Base-by-base conservation (phyloP, 768 basidiomycete species). In the Panaeolus cyanescens region DNA sequence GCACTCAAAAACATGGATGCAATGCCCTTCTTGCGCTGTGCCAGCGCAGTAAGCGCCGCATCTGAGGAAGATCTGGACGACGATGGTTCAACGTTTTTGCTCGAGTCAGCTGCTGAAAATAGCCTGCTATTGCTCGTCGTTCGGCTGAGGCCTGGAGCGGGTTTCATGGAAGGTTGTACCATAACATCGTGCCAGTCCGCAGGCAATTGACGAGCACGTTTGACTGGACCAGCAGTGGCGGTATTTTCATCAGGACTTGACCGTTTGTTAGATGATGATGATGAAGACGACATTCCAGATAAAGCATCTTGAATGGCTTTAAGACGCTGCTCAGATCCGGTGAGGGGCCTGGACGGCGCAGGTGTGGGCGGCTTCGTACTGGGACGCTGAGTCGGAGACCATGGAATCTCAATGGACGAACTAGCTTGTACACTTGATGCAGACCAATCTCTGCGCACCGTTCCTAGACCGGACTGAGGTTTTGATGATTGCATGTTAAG, bases 381-480 rank as follows among this genome's bases (percentile, higher is more conserved):
- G 19, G 42, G 62, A 17, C 55, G 53, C 32, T 63, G 62, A 54
- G 77, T 84, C 55, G 77, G 78, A 1, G 73, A 69, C 77, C 83
- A 83, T 10, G 77, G 72, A 55, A 80, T 79, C 28, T 80, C 76
- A 55, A 78, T 78, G 2, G 81, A 80, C 50, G 77, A 77, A 13
- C 69, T 69, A 15, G 68, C 62, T 33, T 70, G 59, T 3, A 70
- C 34, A 3, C 75, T 69, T 0, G 70, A 71, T 63, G 74, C 53
- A 0, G 88, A 89, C 70, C 85, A 92, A 71, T 92, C 85, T 60
- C 91, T 83, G 64, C 80, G 79, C 45, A 91, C 63, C 1, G 80
- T 79, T 33, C 83, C 75, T 22, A 92, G 80, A 1, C 90, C 91
- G 0, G 90, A 92, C 65, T 77, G 77, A 15, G 67, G 30, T 50